Evolutionary conservation across 1,139 yeast genomes (phyloP), one percentile per base, ranked within the genome.

Genomic region (Groenewaldozyma auringiensis): DNA sequence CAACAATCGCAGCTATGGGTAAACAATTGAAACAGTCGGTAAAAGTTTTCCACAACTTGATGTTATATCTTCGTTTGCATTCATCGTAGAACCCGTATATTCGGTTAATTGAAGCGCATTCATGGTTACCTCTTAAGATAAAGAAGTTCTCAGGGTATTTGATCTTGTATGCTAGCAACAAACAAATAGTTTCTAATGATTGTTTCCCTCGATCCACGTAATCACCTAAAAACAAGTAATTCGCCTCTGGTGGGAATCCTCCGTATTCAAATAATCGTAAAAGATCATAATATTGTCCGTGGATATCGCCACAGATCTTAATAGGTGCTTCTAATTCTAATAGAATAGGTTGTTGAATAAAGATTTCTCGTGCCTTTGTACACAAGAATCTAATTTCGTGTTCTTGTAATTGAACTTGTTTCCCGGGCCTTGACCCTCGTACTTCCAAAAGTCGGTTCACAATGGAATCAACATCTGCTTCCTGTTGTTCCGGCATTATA

Each of bases 131-230:
- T 72, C 97, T 80, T 56, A 86, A 74, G 60, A 86, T 84, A 71
- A 92, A 92, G 66, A 92, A 89, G 71, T 92, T 92, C 67, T 92
- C 97, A 40, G 97, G 97, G 65, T 89, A 89, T 72, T 89, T 92
- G 68, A 89, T 92, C 71, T 89, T 89, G 72, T 92, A 89, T 45
- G 96, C 96, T 65, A 89, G 76, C 60, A 89, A 73, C 54, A 89
- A 72, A 67, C 96, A 88, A 61, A 89, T 89, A 16, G 97, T 89
- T 68, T 89, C 97, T 58, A 89, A 72, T 32, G 95, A 85, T 71
- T 89, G 97, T 66, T 88, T 89, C 60, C 98, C 98, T 75, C 98
- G 82, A 72, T 89, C 98, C 56, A 89, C 98, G 64, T 89, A 89
- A 70, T 89, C 98, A 53, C 98, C 98, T 52, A 92, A 71, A 64